These are phyloP conservation scores for Aspergillus mulundensis DNA, from an alignment of 495 filamentous ascomycete species.

Conservation along the genomic window DNA sequence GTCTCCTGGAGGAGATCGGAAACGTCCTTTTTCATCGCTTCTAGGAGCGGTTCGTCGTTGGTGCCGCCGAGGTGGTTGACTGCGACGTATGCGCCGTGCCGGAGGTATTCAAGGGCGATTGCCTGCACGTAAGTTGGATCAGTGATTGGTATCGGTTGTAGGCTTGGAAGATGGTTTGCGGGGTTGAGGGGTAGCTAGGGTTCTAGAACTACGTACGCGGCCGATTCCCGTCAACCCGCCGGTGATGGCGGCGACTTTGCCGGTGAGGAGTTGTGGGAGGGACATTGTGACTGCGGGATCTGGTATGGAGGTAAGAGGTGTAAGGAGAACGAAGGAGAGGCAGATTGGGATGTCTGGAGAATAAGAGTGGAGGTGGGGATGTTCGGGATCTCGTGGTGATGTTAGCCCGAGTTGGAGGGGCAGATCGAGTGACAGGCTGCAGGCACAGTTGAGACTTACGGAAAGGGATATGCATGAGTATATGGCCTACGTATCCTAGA, in stretches of 20 bases:
- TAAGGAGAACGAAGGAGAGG: not conserved
- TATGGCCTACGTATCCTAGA: too few species aligned
- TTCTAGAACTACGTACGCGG: constrained; percentile 32
- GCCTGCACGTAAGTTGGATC: constrained; percentile 33
- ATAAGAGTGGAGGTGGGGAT: not conserved
- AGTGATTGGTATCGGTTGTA: not conserved
- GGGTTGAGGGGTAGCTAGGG: not conserved
- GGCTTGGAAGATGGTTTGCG: not conserved
- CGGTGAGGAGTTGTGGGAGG: constrained; percentile 41
- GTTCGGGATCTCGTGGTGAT: constrained; percentile 4
- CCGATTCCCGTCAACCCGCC: constrained; percentile 76
- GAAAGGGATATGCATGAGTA: too few species aligned
- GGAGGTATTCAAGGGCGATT: constrained; percentile 66
- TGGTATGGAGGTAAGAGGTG: not conserved
- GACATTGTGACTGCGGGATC: constrained; percentile 20
- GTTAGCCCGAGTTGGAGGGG: not conserved
- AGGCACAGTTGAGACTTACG: too few species aligned
- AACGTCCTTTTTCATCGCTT: constrained; percentile 51
- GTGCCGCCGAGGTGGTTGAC: constrained; percentile 65
- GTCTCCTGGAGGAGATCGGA: constrained; percentile 30
- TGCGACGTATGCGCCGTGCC: constrained; percentile 63
- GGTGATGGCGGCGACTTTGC: constrained; percentile 72
- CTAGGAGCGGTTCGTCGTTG: constrained; percentile 49
- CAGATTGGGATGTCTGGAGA: not conserved
- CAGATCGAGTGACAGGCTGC: not conserved